Conservation (phyloP, 495 filamentous ascomycete genomes). For the Durotheca rogersii region DNA sequence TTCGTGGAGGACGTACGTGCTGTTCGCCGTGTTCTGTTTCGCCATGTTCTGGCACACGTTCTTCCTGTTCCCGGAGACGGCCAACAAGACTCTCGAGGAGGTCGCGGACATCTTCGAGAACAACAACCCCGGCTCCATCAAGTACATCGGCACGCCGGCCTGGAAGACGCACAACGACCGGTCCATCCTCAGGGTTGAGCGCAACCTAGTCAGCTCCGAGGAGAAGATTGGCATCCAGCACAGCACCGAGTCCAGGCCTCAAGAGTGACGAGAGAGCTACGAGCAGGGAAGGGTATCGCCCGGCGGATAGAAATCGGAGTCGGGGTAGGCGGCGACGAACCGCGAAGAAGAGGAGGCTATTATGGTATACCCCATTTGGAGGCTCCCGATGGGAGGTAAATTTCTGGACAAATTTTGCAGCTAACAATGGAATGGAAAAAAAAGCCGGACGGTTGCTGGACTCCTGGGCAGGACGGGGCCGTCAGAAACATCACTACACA, state of each 20-base stretch:
- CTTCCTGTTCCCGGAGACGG: constrained; percentile 81
- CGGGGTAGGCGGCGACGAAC: too few relatives aligned
- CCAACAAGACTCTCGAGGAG: constrained; percentile 79
- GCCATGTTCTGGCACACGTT: constrained; percentile 72
- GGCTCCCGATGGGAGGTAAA: neutral
- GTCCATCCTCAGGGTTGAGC: constrained; percentile 34
- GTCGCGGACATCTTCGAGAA: constrained; percentile 69
- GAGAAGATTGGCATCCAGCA: constrained; percentile 35
- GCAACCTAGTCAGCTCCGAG: constrained; percentile 36
- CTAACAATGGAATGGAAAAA: too few relatives aligned
- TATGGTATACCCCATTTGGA: neutral
- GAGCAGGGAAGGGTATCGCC: too few relatives aligned
- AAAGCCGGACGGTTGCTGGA: too few relatives aligned
- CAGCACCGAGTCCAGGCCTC: constrained; percentile 3
- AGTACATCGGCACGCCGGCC: constrained; percentile 64
- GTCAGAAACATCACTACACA: too few relatives aligned
- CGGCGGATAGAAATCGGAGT: too few relatives aligned
- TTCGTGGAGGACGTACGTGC: constrained; percentile 69
- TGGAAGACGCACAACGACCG: constrained; percentile 62
- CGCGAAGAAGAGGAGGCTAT: too few relatives aligned
- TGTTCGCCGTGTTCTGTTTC: constrained; percentile 76
- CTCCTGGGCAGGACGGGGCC: too few relatives aligned
- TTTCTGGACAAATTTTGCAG: too few relatives aligned
- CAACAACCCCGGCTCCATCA: constrained; percentile 49
- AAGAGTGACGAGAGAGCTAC: neutral